Base-by-base conservation (phyloP, 2,329 filamentous ascomycete species). In the Drechslerella stenobrocha region DNA sequence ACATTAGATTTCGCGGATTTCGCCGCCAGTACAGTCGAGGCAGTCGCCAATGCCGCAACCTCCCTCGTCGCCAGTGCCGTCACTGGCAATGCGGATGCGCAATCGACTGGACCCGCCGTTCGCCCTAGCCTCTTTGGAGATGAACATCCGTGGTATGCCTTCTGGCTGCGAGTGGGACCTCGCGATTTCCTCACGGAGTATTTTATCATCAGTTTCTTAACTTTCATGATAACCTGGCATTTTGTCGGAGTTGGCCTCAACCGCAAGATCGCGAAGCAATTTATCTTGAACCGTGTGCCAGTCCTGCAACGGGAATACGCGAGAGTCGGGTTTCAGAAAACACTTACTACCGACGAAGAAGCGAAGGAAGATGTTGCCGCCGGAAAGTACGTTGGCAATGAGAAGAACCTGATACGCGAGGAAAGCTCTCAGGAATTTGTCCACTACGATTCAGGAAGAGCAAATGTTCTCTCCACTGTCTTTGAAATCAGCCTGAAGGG, bases 1-100 rank as follows among this genome's bases (percentile, higher is more conserved):
- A n/a, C n/a, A n/a, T n/a, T 76, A 96, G 91, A 95, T 79, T 96
- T 96, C 77, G 90, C 89, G 79, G 92, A 96, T 80, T 97, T 95
- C 75, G 89, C 90, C 67, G 76, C 77, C 46, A 77, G 80, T 44
- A 78, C 78, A 63, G 77, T 80, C 65, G 77, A 81, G 70, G 77
- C 80, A 59, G 76, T 81, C 64, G 77, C 76, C 58, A 74, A 73
- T 30, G 70, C 72, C 18, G 72, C 42, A 13, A 61, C 69, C 32
- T 77, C 78, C 40, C 76, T 78, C 48, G 73, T 74, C 28, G 75
- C 77, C 15, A 80, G 82, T 66, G 80, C 79, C 44, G 76, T 78
- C 46, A 80, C 81, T 44, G 77, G 76, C 42, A 79, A 81, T 87
- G 77, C 96, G 90, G 52, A 90, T 89, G 80, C 52, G 22, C 26